Evolutionary conservation across 192 early-diverging fungal species (phyloP), one percentile per base, ranked within the genome.

Genomic region (Gonapodya prolifera): DNA sequence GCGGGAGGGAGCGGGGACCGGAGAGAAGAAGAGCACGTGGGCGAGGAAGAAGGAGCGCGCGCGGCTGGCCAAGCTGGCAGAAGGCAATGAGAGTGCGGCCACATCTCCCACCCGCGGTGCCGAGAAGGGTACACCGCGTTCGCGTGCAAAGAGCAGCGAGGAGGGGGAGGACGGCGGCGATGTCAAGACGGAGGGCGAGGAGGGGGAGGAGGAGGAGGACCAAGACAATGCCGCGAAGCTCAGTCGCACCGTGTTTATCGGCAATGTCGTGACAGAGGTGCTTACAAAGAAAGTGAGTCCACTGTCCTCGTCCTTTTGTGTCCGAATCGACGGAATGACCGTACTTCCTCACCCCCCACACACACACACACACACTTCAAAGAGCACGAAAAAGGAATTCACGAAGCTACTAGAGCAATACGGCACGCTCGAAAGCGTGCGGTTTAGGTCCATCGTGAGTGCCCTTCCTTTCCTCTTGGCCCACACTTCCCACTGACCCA

Each of bases 181-280:
- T 61, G 45, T 61, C 23, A 23, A 8, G 23, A 61, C 45, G 45
- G 45, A 23, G 8, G 45, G 45, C 23, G 77, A 83, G 8, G 35
- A 82, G 34, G 78, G 81, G n/a, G 76, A 82, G 1, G 30, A 23
- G 17, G 77, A 84, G 76, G 79, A 70, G 16, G 36, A 18, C 34
- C 30, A 30, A 69, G 79, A 80, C 2, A 16, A 80, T 34, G 69
- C 86, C 33, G 87, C 87, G 70, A 79, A 89, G 77, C 84, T 89
- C 33, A 84, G 82, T 69, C 88, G 95, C 69, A 96, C 97, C n/a
- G 79, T 92, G 23, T 99, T 98, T 85, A 87, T 99, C n/a, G 97
- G 97, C 33, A 99, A 99, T 80, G 82, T 99, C 69, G 83, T 91
- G 28, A 86, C 93, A 16, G 76, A 82, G 33, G 90, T 86, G 75